Base-by-base conservation (phyloP, 2,329 filamentous ascomycete species). In the Aspergillus hiratsukae region DNA sequence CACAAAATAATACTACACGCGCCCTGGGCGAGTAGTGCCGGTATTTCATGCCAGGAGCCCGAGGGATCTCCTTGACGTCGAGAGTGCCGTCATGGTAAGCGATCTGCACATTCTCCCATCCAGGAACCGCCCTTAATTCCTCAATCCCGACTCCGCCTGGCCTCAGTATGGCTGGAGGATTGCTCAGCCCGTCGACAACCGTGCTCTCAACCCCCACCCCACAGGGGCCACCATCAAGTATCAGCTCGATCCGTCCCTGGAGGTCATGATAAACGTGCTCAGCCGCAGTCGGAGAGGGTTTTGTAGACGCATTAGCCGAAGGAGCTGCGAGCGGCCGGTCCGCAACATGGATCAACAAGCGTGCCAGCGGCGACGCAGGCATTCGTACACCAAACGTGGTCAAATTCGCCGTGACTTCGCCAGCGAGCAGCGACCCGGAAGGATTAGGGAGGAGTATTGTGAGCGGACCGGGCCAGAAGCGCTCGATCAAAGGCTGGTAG, bases 21-120 rank as follows among this genome's bases (percentile, higher is more conserved):
- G 94, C 95, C 72, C 87, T 90, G 1, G 94, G 94, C 46, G 92
- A 96, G 69, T 99, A 99, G 72, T 99, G 94, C 70, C 94, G 90
- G 72, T 99, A 99, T 75, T 99, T 99, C 94, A 99, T 99, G 1
- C 94, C 94, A 0, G 94, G 94, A 0, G 94, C 94, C 55, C 90
- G 82, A 0, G 94, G 94, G 9, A 82, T 81, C 52, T 73, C 77
- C 51, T 83, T 84, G 4, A 83, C 87, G 21, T 83, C 80, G 65
- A 90, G 84, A 17, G 85, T 84, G 56, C 82, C 81, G 66, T 96
- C 91, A 68, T 87, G 86, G 73, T 97, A 97, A 10, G 84, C 93
- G 57, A 88, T 85, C 59, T 82, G 80, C 1, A 91, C 89, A 41
- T 83, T 76, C 69, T 91, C 87, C 93, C 94, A 99, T 0, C 93